Evolutionary conservation across 805 yeast species (phyloP).

Genomic region (Zygotorulaspora sp.): DNA sequence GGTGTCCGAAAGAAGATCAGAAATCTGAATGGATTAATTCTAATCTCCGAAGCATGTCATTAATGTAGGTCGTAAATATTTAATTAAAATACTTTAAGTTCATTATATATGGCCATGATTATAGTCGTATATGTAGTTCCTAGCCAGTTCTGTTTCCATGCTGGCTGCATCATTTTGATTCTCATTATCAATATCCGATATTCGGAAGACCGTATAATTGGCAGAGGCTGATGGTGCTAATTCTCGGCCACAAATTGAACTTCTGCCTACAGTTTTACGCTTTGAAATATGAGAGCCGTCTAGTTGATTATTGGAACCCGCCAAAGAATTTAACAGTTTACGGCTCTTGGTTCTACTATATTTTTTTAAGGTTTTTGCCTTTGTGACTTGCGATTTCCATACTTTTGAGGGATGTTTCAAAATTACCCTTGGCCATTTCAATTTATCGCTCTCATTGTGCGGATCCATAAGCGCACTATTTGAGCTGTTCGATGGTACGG

Average conservation of each 20-base stretch:
- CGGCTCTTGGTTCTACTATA: constrained; percentile 5
- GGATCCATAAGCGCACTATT: constrained; percentile 2
- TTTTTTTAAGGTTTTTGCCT: constrained; percentile 9
- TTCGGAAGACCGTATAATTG: not conserved
- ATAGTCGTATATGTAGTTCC: constrained; percentile 30
- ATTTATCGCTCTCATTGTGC: not conserved
- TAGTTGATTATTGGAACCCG: constrained; percentile 4
- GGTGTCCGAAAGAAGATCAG: no score
- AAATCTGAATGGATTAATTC: no score
- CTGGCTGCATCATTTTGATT: constrained; percentile 16
- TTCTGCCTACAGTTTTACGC: not conserved
- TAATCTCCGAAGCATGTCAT: no score
- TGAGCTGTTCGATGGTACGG: not conserved
- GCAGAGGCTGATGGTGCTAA: not conserved
- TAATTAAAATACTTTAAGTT: not conserved
- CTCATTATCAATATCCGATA: not conserved
- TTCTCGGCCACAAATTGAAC: not conserved
- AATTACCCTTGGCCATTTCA: no score
- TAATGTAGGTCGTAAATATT: not conserved
- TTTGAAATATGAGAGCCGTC: not conserved
- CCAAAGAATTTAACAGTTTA: constrained; percentile 4
- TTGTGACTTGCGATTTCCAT: constrained; percentile 15
- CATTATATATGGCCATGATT: constrained; percentile 7
- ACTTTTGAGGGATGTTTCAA: constrained; percentile 10
- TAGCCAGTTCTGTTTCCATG: constrained; percentile 30